phyloP scores from a whole-genome alignment of 192 early-diverging fungal species.

The Chytriomyces confervae region DNA sequence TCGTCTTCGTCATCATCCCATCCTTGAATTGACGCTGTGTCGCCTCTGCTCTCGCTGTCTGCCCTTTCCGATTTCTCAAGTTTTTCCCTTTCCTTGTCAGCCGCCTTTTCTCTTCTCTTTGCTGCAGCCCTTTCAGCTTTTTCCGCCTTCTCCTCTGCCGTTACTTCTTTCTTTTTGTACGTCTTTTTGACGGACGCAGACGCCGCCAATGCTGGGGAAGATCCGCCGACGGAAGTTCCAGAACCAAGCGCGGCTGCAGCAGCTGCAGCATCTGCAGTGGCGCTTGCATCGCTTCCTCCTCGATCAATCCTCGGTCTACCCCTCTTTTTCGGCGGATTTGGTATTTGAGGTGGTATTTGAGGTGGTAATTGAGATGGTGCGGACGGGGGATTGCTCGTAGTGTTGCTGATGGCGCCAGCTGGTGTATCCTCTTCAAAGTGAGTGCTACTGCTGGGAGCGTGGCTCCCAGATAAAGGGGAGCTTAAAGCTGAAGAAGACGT shows the following conservation, averaged over 20 bases:
- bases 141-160: background rate
- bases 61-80: background rate
- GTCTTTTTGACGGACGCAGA: background rate
- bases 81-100: background rate
- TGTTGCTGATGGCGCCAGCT: background rate
- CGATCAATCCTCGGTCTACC: background rate
- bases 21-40: background rate
- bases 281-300: background rate
- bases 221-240: background rate
- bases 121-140: background rate
- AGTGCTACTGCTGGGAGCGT: background rate
- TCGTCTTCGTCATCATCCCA: background rate
- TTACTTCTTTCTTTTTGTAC: background rate
- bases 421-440: background rate
- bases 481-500: background rate
- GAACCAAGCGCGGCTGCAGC: background rate
- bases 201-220: background rate
- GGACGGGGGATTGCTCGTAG: background rate
- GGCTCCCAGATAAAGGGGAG: background rate
- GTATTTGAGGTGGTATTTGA: background rate
- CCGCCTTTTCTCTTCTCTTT: constrained; percentile 1
- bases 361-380: background rate
- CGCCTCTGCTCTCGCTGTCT: background rate
- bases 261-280: background rate
- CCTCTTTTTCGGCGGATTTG: background rate